Conservation (phyloP, 2,329 filamentous ascomycete genomes). For the Fusarium temperatum region DNA sequence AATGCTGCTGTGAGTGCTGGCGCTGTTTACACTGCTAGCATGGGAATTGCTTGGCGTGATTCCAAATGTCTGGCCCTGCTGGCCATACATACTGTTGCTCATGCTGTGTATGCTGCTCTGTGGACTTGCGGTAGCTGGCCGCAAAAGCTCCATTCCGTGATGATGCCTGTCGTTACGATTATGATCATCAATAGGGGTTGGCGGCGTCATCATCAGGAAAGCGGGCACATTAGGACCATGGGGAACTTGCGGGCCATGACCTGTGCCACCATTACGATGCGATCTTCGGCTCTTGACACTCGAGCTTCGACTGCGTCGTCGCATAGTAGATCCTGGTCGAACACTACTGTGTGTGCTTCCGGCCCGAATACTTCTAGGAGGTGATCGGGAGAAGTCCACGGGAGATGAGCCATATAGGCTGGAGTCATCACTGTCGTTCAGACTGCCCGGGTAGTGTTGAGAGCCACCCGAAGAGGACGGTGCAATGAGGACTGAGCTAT, state of each 20-base stretch:
- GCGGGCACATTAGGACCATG: slow-evolving; percentile 47
- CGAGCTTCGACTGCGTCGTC: slow-evolving; percentile 61
- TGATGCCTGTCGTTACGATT: slow-evolving; percentile 30
- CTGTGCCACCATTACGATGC: slow-evolving; percentile 47
- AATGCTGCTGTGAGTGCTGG: slow-evolving; percentile 30
- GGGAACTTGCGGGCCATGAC: slow-evolving; percentile 27
- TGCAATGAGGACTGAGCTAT: slow-evolving; percentile 72
- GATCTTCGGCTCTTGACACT: slow-evolving; percentile 61
- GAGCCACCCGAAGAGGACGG: slow-evolving; percentile 52
- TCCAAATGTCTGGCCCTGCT: slow-evolving; percentile 6
- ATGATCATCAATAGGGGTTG: slow-evolving; percentile 51
- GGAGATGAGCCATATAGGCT: slow-evolving; percentile 63
- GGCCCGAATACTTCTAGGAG: slow-evolving; percentile 62
- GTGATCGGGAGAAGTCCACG: slow-evolving; percentile 67
- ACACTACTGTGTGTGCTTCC: slow-evolving; percentile 59
- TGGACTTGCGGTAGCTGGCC: slow-evolving; percentile 47
- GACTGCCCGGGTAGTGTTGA: slow-evolving; percentile 52
- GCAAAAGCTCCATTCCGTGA: slow-evolving; percentile 45
- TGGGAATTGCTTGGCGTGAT: slow-evolving; percentile 23
- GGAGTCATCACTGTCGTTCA: slow-evolving; percentile 66
- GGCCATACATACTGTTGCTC: slow-evolving; percentile 31
- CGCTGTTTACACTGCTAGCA: slow-evolving; percentile 15
- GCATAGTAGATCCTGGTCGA: slow-evolving; percentile 50
- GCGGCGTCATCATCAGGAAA: slow-evolving; percentile 59
- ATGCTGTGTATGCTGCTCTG: slow-evolving; percentile 34